phyloP scores from a whole-genome alignment of 148 eudicot genomes.

The Spergularia marina region DNA sequence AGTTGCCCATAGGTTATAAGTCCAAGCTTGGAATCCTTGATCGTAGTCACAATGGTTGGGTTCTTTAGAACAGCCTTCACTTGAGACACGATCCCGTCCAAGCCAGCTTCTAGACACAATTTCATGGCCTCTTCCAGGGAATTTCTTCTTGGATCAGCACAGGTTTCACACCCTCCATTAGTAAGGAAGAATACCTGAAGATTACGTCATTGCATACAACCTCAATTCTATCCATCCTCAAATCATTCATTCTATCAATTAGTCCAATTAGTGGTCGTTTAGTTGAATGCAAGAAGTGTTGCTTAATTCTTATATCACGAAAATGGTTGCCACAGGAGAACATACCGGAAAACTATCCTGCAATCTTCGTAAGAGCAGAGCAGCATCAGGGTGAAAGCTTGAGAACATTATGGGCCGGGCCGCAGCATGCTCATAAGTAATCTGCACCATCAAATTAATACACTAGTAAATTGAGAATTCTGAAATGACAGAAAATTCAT shows the following conservation, averaged over 20 bases:
- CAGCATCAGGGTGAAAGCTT: slow-evolving; percentile 56
- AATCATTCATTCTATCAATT: too few relatives aligned
- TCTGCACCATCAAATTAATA: slow-evolving; percentile 8
- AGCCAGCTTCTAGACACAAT: slow-evolving; percentile 34
- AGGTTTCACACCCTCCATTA: slow-evolving; percentile 45
- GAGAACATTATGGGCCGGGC: slow-evolving; percentile 42
- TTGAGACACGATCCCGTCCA: slow-evolving; percentile 48
- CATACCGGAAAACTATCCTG: slow-evolving; percentile 46
- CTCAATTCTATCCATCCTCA: too few relatives aligned
- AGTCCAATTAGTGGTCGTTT: not conserved
- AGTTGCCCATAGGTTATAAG: slow-evolving; percentile 41
- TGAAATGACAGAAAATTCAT: not conserved
- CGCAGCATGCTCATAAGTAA: slow-evolving; percentile 28
- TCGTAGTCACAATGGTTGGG: slow-evolving; percentile 34
- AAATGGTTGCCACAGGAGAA: not conserved
- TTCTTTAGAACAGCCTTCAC: slow-evolving; percentile 40
- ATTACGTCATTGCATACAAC: not conserved
- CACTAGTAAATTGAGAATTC: not conserved
- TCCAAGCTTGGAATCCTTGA: slow-evolving; percentile 38
- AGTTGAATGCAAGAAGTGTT: too few relatives aligned
- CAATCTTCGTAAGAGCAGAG: slow-evolving; percentile 33
- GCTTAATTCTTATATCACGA: too few relatives aligned
- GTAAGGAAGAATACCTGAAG: slow-evolving; percentile 45
- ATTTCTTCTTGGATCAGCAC: slow-evolving; percentile 41
- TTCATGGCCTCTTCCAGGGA: slow-evolving; percentile 46